A percentile compares a stretch with the other conserved stretches of the same genome.
Conservation (phyloP, 139 green algal species). For the Picochlorum sp. region DNA sequence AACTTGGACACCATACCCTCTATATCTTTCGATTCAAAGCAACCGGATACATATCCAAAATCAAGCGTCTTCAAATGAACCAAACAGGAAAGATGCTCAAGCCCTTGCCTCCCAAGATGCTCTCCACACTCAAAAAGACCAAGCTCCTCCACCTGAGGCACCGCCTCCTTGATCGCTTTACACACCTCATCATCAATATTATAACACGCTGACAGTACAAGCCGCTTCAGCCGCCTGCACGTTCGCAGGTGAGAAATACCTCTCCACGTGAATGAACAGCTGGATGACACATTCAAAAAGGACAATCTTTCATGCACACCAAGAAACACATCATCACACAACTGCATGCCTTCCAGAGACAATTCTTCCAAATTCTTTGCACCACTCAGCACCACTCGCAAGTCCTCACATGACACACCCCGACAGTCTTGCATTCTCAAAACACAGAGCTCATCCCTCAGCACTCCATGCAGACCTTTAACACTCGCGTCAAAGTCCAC, state of each 20-base stretch:
- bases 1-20: conserved; percentile 8
- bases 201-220: conserved; percentile 24
- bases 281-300: conserved; percentile 14
- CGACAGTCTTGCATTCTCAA: too few species aligned
- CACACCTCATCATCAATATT: conserved; percentile 24
- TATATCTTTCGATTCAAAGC: conserved; percentile 11
- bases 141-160: conserved; percentile 15
- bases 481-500: too few species aligned
- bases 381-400: too few species aligned
- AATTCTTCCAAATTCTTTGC: too few species aligned
- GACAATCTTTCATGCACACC: conserved; percentile 1
- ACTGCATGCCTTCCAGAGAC: too few species aligned
- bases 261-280: conserved; percentile 11
- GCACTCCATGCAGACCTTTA: too few species aligned
- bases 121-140: conserved; percentile 29
- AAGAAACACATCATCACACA: not conserved
- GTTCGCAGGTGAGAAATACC: conserved; percentile 4
- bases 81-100: not conserved
- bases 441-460: too few species aligned
- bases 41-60: conserved; percentile 25
- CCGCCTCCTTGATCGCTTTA: not conserved
- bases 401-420: too few species aligned
- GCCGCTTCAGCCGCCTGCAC: conserved; percentile 3
- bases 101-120: conserved; percentile 10
- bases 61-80: conserved; percentile 18